A percentile compares a stretch with the other conserved stretches of the same genome.
These are phyloP conservation scores for Alternaria infectoria DNA, from an alignment of 2,329 filamentous ascomycete species.

Conservation along the genomic window DNA sequence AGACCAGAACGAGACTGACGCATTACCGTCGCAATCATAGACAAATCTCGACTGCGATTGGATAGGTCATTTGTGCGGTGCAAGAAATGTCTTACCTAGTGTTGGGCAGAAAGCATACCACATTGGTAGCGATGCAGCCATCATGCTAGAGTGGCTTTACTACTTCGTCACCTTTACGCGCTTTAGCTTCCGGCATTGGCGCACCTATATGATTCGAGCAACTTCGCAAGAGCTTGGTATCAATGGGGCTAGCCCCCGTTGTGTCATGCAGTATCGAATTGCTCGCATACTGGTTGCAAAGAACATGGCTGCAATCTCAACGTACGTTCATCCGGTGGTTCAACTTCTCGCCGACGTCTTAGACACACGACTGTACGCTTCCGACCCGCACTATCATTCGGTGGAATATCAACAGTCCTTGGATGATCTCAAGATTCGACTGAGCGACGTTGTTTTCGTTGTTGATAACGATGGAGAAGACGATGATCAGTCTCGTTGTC, in stretches of 20 bases:
- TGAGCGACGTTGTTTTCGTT: background rate
- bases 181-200: slow-evolving; percentile 17
- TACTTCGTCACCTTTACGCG: slow-evolving; percentile 13
- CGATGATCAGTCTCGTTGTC: background rate
- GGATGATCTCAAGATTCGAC: background rate
- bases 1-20: background rate
- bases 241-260: background rate
- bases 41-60: background rate
- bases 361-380: background rate
- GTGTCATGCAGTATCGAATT: background rate
- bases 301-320: background rate
- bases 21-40: background rate
- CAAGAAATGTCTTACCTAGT: background rate
- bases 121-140: background rate
- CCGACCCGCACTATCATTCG: background rate
- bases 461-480: rapidly evolving
- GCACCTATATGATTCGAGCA: slow-evolving; percentile 10
- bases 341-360: background rate
- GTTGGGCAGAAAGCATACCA: background rate
- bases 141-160: slow-evolving; percentile 9
- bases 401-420: background rate
- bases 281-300: background rate
- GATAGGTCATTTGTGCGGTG: background rate
- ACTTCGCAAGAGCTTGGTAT: slow-evolving; percentile 6
- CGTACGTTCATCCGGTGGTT: background rate